Base-by-base conservation (phyloP, 2,329 filamentous ascomycete genomes). In the Pseudogymnoascus destructans region DNA sequence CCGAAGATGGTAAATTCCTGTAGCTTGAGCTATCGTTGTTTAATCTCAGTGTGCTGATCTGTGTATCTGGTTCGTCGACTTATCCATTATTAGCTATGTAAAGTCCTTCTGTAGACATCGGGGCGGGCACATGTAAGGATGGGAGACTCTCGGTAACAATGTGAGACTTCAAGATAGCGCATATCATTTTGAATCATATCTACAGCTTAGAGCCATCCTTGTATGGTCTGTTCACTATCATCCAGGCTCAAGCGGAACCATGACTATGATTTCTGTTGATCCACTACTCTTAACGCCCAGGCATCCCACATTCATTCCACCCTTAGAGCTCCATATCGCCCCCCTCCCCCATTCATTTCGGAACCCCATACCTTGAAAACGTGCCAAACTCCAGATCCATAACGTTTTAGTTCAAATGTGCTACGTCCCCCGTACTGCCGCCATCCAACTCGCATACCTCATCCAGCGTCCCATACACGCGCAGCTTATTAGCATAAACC, bases 381-480 rank as follows among this genome's bases (percentile, higher is more conserved):
- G n/a, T 2, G 0, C 42, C 23, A 27, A 49, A 49, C n/a, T 49
- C 42, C n/a, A 7, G 13, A 49, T 49, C n/a, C 42, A 5, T 9
- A 49, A 30, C 42, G 5, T 23, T 11, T 25, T 17, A 49, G n/a
- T 49, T 17, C 13, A 10, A 7, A 17, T 17, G 13, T 15, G 42
- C 23, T 27, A 49, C 11, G 8, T 9, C 23, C n/a, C 42, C 42
- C n/a, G 13, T n/a, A 11, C 13, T 23, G 3, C 8, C 23, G n/a
- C 42, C 42, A 49, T 38, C n/a, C 25, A 68, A 59, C 58, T 66
- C 62, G 32, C 65, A 68, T n/a, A 67, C 40, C 0, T 64, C 65
- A 10, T 58, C 57, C n/a, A 67, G 63, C n/a, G 61, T 64, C 3
- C 65, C 64, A 61, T 68, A 66, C 19, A 71, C 68, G n/a, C 69